Percentiles rank a stretch among this genome's conserved stretches.
Evolutionary conservation across 2,329 filamentous ascomycete species (phyloP).

Genomic region (Trichoderma atroviride): DNA sequence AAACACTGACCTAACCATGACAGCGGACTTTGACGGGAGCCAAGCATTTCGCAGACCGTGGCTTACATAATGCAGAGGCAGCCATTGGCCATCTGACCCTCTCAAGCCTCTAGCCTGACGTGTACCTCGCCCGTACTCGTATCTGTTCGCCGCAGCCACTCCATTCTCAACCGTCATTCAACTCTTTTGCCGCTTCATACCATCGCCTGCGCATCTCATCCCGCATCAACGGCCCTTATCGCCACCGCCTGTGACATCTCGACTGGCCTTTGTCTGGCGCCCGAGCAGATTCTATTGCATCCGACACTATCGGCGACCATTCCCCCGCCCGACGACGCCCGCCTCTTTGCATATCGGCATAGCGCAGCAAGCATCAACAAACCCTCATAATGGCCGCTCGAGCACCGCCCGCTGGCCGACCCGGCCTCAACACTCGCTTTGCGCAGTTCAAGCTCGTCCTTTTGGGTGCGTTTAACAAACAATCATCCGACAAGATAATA

Average conservation of each 20-base stretch:
- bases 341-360: constrained; percentile 12
- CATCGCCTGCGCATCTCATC: constrained; percentile 16
- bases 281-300: not conserved
- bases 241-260: not conserved
- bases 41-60: not conserved
- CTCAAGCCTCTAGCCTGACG: constrained; percentile 23
- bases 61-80: constrained; percentile 27
- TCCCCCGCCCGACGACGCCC: not conserved
- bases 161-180: constrained; percentile 26
- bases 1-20: not conserved
- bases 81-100: constrained; percentile 27
- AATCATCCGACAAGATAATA: constrained; percentile 24
- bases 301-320: not conserved
- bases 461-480: constrained; percentile 66
- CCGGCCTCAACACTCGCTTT: constrained; percentile 78
- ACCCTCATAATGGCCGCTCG: constrained; percentile 75
- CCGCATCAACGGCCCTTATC: constrained; percentile 8
- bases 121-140: constrained; percentile 30
- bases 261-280: not conserved
- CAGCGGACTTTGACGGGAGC: not conserved
- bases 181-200: constrained; percentile 13
- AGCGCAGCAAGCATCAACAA: constrained; percentile 34
- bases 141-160: constrained; percentile 30
- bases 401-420: constrained; percentile 64
- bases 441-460: constrained; percentile 99